Evolutionary conservation across 208 protist species (phyloP), one percentile per base, ranked within the genome.

Genomic region (Trypanosomatidae sp.): DNA sequence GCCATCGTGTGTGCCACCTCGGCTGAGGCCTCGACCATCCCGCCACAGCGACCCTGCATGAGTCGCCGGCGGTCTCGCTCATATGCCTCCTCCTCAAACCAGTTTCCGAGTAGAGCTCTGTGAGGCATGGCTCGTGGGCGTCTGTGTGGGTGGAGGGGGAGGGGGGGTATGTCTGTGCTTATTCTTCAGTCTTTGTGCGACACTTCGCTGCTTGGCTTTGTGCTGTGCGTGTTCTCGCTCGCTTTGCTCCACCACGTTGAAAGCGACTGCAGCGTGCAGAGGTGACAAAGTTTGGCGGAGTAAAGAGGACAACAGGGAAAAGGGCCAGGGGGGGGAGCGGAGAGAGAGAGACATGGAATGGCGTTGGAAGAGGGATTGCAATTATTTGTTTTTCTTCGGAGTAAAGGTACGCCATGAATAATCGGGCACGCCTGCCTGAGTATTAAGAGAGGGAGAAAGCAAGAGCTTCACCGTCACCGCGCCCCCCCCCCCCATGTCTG

Each of bases 51-150:
- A 47, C 85, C 84, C 53, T 95, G 79, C 81, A 93, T 89, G n/a
- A 96, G 87, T 19, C 80, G 85, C 68, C 80, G 83, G 53, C 87
- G 85, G 52, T 95, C 90, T 6, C 80, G 79, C 65, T 85, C 77
- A 69, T 94, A 95, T 13, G 86, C 90, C 70, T 95, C 86, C 75
- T 95, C 89, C 72, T 97, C 91, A 66, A 89, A 90, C 91, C 92
- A 95, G 73, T 97, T 97, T 2, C 90, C 92, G 8, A 94, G 64
- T 36, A 96, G 75, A 15, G 89, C 70, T 73, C 80, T 79, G 60
- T 77, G 84, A 12, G 89, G 91, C 91, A 96, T 96, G 1, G 43
- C 22, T 39, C 25, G 30, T 68, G 12, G 52, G 3, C 62, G 62
- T 77, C 53, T 74, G 47, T 36, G 17, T 58, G 50, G 68, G 36